A percentile compares a stretch with the other conserved stretches of the same genome.
phyloP scores from a whole-genome alignment of 345 rosid species.

The Citrus medica region DNA sequence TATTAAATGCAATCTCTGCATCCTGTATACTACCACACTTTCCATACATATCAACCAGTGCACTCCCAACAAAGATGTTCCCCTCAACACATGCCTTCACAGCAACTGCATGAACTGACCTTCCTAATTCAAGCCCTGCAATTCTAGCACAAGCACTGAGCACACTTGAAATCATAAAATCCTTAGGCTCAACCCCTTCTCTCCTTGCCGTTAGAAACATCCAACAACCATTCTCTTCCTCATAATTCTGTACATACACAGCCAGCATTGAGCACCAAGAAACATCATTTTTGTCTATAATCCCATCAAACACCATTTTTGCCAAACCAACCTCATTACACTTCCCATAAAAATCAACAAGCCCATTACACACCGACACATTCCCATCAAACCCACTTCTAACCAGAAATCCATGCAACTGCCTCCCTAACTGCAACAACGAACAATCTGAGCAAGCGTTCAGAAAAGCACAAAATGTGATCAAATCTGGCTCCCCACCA shows the following conservation, averaged over 20 bases:
- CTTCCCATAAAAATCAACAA: conserved; percentile 81
- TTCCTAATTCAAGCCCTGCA: conserved; percentile 63
- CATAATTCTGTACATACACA: conserved; percentile 64
- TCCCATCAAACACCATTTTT: conserved; percentile 49
- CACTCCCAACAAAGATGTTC: conserved; percentile 68
- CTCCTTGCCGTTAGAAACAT: conserved; percentile 45
- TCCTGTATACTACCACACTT: conserved; percentile 79
- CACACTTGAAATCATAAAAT: conserved; percentile 67
- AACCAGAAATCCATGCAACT: conserved; percentile 61
- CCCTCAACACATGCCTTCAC: conserved; percentile 63
- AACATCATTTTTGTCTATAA: conserved; percentile 62
- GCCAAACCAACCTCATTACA: conserved; percentile 50
- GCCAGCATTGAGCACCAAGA: conserved; percentile 82
- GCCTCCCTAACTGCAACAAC: conserved; percentile 49
- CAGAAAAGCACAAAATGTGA: conserved; percentile 61
- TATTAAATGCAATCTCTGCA: conserved; percentile 48
- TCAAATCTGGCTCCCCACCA: conserved; percentile 62
- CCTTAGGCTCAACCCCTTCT: conserved; percentile 50
- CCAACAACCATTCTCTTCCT: conserved; percentile 66
- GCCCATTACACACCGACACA: conserved; percentile 64
- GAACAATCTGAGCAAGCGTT: conserved; percentile 67
- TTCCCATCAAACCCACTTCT: conserved; percentile 50
- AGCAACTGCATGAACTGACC: conserved; percentile 65
- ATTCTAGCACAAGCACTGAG: conserved; percentile 73
- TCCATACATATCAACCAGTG: conserved; percentile 90